Evolutionary conservation across 306 rosid genomes (phyloP), one percentile per base, ranked within the genome.

Genomic region (Mimosa pudica): DNA sequence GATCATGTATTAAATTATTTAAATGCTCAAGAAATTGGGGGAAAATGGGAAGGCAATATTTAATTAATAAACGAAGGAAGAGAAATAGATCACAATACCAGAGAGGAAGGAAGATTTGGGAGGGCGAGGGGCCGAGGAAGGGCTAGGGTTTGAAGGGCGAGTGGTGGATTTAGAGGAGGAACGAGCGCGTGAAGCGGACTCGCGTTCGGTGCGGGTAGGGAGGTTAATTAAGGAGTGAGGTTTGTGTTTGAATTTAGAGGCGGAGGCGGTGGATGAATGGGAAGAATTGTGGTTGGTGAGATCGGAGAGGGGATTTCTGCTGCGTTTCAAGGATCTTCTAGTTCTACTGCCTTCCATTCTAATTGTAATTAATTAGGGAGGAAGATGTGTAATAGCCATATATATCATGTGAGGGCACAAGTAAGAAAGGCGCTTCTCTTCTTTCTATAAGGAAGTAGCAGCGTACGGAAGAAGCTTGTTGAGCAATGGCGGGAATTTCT

Each of bases 221-320:
- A 65, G 10, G 54, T 70, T 76, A 14, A 70, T 72, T 62, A 79
- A 9, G 20, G 84, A 77, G 44, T 89, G 52, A 55, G 90, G 84
- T 52, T 81, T 77, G 12, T 67, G 76, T 38, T 38, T 38, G 24
- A 76, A 84, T 51, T 89, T 83, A 76, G 36, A 18, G 5, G 71
- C 75, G 7, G 82, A 54, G 65, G 67, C 75, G 10, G 80, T 46
- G 10, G 89, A 87, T 0, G 80, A 82, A 1, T 71, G 86, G 6
- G 86, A 61, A 20, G 88, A 78, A 69, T 24, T 24, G 30, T 24
- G 30, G 83, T 88, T 91, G 75, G 93, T 84, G 72, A 86, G 82
- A 61, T 93, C 90, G 8, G 92, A 82, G 88, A 93, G 93, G 32
- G 94, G 87, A 72, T 83, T 84, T 71, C 90, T 86, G 74, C 90